Conservation (phyloP, 2,329 filamentous ascomycete species). For the Arthrobotrys conoides region DNA sequence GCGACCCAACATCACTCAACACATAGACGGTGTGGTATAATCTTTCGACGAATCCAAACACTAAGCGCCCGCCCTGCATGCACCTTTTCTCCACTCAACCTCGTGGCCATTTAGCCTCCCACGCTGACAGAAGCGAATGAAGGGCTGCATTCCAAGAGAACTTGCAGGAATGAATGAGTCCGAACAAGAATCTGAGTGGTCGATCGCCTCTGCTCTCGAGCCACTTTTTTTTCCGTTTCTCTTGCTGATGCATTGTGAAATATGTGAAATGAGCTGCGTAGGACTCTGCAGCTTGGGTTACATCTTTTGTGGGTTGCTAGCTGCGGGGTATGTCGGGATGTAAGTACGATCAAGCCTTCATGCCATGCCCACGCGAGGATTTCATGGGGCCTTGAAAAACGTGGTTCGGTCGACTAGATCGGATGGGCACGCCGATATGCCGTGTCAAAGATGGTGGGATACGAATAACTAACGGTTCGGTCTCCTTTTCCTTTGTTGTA, state of each 20-base stretch:
- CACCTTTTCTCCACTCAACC: conserved; percentile 35
- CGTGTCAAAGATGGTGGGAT: conserved; percentile 3
- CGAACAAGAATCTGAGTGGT: conserved; percentile 29
- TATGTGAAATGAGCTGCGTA: conserved; percentile 51
- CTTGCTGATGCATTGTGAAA: conserved; percentile 36
- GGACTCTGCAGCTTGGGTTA: conserved; percentile 50
- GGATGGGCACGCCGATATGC: conserved; percentile 31
- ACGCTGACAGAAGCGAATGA: conserved; percentile 55
- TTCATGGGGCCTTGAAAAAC: conserved; percentile 27
- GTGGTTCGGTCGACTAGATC: conserved; percentile 35
- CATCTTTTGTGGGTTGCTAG: conserved; percentile 43
- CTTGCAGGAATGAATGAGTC: conserved; percentile 45
- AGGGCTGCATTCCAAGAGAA: conserved; percentile 34
- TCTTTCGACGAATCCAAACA: conserved; percentile 41
- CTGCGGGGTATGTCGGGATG: conserved; percentile 43
- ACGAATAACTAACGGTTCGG: conserved; percentile 17
- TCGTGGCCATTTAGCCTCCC: conserved; percentile 60
- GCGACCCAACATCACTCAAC: conserved; percentile 54
- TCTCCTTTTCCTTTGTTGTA: neutral
- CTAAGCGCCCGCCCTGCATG: conserved; percentile 52
- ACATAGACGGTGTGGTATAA: conserved; percentile 53
- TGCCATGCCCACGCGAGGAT: conserved; percentile 56
- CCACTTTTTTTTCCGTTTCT: conserved; percentile 9
- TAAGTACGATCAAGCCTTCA: conserved; percentile 48
- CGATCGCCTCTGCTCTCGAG: conserved; percentile 14